Evolutionary conservation across 2,329 filamentous ascomycete species (phyloP), one percentile per base, ranked within the genome.

Genomic region (Hypomyces rosellus): DNA sequence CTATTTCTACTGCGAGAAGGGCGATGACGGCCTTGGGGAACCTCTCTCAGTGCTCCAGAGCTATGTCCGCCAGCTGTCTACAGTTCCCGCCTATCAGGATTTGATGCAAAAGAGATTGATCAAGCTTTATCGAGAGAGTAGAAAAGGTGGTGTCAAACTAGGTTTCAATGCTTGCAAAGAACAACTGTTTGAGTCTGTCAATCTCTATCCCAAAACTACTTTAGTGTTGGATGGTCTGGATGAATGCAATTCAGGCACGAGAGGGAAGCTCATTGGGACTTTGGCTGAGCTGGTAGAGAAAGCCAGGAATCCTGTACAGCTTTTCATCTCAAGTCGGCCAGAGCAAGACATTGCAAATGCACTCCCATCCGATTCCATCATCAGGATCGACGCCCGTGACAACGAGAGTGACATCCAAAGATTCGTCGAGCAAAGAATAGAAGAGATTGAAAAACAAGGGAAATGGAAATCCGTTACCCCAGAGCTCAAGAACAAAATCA

Each of bases 161-260:
- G 40, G 39, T 13, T 37, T 49, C 25, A 7, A 49, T 2, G 34
- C 16, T 11, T 49, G 46, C 15, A 18, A 43, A 30, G 12, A 49
- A 4, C 46, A 49, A 22, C 14, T 49, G 2, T 38, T 43, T 2
- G 46, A 43, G 16, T 49, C 33, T 3, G 46, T n/a, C 16, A 49
- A 49, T 22, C 46, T 49, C 4, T 49, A 49, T 15, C 20, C 46
- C 7, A 14, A 34, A 5, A 50, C 48, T 0, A 30, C 15, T 3
- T 9, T 45, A 14, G 25, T 50, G 33, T 25, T 50, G 2, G 48
- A 50, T 20, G 48, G 48, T 33, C 39, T 50, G 7, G 48, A 50
- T 9, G 48, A 50, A 13, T 50, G 48, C 5, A 15, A 45, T 11
- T 7, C 34, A n/a, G 11, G 8, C 34, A n/a, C 22, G 13, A 38